These are phyloP conservation scores for cucumber (Cucumis sativus) DNA, from an alignment of 306 rosid genomes.

Conservation along the genomic window Cucumber_9930_V3 NC_026659.2:12546001-12546500, in stretches of 20 bases:
- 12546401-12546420: background rate
- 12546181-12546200: too few relatives aligned
- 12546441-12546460: background rate
- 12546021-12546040: background rate
- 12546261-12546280: background rate
- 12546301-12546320: background rate
- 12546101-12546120: too few relatives aligned
- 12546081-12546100: too few relatives aligned
- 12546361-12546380: background rate
- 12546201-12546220: too few relatives aligned
- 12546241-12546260: background rate
- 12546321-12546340: background rate
- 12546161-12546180: too few relatives aligned
- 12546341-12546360: background rate
- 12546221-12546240: background rate
- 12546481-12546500: background rate
- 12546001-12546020: background rate
- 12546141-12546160: too few relatives aligned
- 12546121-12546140: too few relatives aligned
- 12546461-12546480: background rate
- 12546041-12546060: too few relatives aligned
- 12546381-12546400: background rate
- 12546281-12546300: background rate
- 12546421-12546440: background rate
- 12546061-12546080: too few relatives aligned